Evolutionary conservation across 108 stramenopile genomes (phyloP).

Genomic region (Cyclotella cryptica): DNA sequence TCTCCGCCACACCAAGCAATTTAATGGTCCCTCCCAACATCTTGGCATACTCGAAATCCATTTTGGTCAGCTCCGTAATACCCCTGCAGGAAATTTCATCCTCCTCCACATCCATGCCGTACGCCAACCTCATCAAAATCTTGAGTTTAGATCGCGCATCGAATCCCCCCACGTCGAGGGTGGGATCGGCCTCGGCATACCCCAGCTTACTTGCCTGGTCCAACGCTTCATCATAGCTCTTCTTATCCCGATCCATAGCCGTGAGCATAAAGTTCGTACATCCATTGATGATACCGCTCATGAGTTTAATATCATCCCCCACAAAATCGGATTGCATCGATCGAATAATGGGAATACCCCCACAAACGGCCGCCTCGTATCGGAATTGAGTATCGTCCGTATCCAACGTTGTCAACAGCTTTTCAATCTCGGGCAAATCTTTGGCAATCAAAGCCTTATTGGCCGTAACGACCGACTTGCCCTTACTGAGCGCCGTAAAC

Average conservation of each 20-base stretch:
- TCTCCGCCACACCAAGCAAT: constrained; percentile 80
- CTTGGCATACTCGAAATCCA: constrained; percentile 92
- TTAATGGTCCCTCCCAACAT: constrained; percentile 93
- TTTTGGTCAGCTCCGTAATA: constrained; percentile 84
- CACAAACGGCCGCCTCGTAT: constrained; percentile 97
- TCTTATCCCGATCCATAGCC: constrained; percentile 93
- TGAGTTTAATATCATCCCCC: constrained; percentile 86
- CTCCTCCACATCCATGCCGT: constrained; percentile 86
- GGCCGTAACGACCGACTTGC: constrained; percentile 95
- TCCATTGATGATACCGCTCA: constrained; percentile 96
- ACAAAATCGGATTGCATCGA: constrained; percentile 93
- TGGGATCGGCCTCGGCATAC: constrained; percentile 97
- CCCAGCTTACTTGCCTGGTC: constrained; percentile 87
- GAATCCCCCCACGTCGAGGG: constrained; percentile 91
- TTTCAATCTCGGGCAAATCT: constrained; percentile 89
- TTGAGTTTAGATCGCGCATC: constrained; percentile 90
- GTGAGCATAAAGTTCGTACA: constrained; percentile 99
- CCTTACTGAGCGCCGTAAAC: constrained; percentile 65
- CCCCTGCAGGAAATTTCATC: constrained; percentile 84
- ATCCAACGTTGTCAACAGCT: constrained; percentile 61
- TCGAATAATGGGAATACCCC: constrained; percentile 97
- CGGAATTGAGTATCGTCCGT: constrained; percentile 64
- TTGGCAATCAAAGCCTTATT: constrained; percentile 97
- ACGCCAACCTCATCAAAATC: constrained; percentile 89
- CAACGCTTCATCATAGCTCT: constrained; percentile 92